Percentiles rank a stretch among this genome's conserved stretches.
Conservation (phyloP, 345 rosid species). For the Corchorus olitorius region DNA sequence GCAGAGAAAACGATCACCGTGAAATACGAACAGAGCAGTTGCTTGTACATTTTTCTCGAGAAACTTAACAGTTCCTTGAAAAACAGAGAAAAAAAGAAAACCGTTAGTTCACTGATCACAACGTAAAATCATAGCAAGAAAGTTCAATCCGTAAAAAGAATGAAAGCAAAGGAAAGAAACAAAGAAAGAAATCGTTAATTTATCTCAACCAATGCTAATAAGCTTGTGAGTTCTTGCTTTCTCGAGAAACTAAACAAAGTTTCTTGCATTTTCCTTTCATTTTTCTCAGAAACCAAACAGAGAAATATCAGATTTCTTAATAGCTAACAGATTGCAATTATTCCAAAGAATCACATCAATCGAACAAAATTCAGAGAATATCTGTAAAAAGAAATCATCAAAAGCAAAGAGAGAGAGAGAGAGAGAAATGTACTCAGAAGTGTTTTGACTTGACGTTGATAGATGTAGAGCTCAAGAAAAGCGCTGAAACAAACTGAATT, state of each 20-base stretch:
- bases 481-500: background rate
- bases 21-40: constrained; percentile 20
- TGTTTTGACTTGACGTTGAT: constrained; percentile 13
- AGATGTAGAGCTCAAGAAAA: background rate
- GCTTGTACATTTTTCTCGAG: constrained; percentile 37
- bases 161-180: background rate
- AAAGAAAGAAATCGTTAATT: background rate
- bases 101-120: background rate
- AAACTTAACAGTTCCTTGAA: constrained; percentile 22
- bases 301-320: constrained; percentile 10
- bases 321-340: background rate
- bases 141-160: background rate
- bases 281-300: constrained; percentile 32
- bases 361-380: constrained; percentile 1
- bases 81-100: constrained; percentile 25
- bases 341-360: constrained; percentile 15
- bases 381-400: background rate
- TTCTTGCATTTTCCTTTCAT: constrained; percentile 32
- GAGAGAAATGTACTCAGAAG: background rate
- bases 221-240: background rate
- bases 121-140: background rate
- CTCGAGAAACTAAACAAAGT: background rate
- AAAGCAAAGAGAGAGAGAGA: background rate
- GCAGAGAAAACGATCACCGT: constrained; percentile 33
- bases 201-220: background rate